Conservation (phyloP, 177 flowering plant species). For the Vitis hybrid region DNA sequence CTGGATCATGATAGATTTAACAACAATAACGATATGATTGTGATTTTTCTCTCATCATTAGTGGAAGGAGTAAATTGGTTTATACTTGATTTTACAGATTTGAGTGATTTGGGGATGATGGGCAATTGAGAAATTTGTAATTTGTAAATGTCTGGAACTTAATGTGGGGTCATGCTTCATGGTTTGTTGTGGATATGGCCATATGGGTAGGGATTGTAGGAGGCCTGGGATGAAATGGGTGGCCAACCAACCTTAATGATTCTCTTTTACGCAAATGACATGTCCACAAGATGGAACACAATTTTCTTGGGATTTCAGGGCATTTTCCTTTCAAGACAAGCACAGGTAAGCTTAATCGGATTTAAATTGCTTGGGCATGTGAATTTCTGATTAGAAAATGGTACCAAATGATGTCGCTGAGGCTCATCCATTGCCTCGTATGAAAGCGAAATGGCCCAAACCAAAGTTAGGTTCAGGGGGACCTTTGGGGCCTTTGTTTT, state of each 20-base stretch:
- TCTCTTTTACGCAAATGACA: neutral
- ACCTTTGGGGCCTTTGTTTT: neutral
- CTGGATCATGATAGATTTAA: too few relatives aligned
- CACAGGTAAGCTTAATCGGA: neutral
- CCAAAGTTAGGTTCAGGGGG: neutral
- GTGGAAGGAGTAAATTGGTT: too few relatives aligned
- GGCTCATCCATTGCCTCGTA: neutral
- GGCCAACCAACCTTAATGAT: neutral
- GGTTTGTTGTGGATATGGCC: neutral
- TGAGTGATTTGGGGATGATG: too few relatives aligned
- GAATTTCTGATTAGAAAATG: conserved; percentile 6
- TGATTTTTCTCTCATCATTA: too few relatives aligned
- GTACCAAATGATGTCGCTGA: neutral
- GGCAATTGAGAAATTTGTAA: neutral
- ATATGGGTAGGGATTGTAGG: neutral
- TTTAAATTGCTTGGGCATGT: neutral
- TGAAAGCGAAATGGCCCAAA: too few relatives aligned
- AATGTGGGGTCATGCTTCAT: neutral
- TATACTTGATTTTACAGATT: too few relatives aligned
- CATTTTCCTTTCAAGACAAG: neutral
- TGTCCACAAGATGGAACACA: neutral
- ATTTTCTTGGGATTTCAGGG: neutral
- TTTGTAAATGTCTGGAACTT: too few relatives aligned
- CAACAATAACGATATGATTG: too few relatives aligned
- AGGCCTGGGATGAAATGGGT: neutral